Evolutionary conservation across 495 filamentous ascomycete species (phyloP).

Genomic region (Emericellopsis terricola): DNA sequence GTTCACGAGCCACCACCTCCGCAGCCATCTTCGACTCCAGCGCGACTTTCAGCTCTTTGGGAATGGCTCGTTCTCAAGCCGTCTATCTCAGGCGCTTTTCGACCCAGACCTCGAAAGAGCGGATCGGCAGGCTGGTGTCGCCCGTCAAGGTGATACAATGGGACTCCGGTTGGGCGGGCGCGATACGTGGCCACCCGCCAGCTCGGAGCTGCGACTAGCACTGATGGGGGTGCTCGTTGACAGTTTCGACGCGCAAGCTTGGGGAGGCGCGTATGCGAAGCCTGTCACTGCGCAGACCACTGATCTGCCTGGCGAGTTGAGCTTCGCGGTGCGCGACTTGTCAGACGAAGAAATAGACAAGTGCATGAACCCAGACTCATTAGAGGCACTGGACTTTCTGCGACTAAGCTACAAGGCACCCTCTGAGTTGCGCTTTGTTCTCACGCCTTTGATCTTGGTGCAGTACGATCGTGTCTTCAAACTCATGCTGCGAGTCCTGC

Average conservation of each 20-base stretch:
- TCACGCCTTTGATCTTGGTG: slow-evolving; percentile 44
- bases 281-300: slow-evolving; percentile 14
- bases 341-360: slow-evolving; percentile 53
- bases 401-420: slow-evolving; percentile 73
- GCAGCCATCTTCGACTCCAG: slow-evolving; percentile 61
- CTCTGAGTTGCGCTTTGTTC: slow-evolving; percentile 47
- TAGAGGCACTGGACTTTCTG: slow-evolving; percentile 84
- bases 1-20: slow-evolving; percentile 55
- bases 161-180: slow-evolving; percentile 63
- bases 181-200: slow-evolving; percentile 80
- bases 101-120: slow-evolving; percentile 67
- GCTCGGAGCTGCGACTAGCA: slow-evolving; percentile 74
- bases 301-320: slow-evolving; percentile 62
- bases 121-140: slow-evolving; percentile 48
- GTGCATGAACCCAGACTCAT: slow-evolving; percentile 58
- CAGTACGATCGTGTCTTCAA: slow-evolving; percentile 78
- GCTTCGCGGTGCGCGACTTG: slow-evolving; percentile 75
- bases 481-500: slow-evolving; percentile 52
- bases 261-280: slow-evolving; percentile 1
- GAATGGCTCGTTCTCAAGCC: slow-evolving; percentile 64
- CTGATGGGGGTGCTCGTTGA: slow-evolving; percentile 77
- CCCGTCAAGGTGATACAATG: slow-evolving; percentile 52
- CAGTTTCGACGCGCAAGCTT: slow-evolving; percentile 28
- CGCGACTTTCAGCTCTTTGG: slow-evolving; percentile 67
- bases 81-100: slow-evolving; percentile 71